Evolutionary conservation across 108 stramenopile species (phyloP).

Genomic region (Nitzschia sp.): DNA sequence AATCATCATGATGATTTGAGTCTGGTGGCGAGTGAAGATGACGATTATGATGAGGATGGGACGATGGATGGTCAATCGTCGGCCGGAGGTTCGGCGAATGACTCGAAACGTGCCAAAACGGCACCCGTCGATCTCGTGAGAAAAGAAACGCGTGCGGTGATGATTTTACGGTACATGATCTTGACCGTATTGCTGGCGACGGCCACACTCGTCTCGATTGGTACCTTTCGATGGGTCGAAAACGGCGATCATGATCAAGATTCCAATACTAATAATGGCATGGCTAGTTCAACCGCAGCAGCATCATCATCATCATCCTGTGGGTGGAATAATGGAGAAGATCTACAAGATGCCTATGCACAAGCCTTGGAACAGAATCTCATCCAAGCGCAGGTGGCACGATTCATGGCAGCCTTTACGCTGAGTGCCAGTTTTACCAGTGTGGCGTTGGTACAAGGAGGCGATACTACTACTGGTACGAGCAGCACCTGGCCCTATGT

Average conservation of each 20-base stretch:
- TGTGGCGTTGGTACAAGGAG: neutral
- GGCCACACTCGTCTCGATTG: neutral
- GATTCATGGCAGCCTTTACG: conserved; percentile 1
- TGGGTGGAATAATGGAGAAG: neutral
- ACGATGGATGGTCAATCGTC: conserved; percentile 7
- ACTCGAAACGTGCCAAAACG: neutral
- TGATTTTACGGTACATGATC: conserved; percentile 8
- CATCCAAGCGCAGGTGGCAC: neutral
- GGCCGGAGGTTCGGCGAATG: neutral
- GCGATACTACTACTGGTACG: neutral
- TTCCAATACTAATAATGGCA: neutral
- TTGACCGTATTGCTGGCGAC: neutral
- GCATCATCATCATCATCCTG: neutral
- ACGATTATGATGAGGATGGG: conserved; percentile 12
- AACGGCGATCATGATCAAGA: conserved; percentile 8
- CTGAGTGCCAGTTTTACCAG: conserved; percentile 15
- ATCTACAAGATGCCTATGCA: neutral
- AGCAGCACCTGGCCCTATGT: conserved; percentile 1
- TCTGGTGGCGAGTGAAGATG: conserved; percentile 21
- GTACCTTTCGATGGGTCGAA: conserved; percentile 8
- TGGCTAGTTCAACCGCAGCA: neutral
- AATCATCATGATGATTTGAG: conserved; percentile 16
- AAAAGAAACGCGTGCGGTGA: conserved; percentile 13
- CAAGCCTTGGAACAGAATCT: conserved; percentile 8
- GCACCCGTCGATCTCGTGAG: conserved; percentile 18